Base-by-base conservation (phyloP, 192 early-diverging fungal species). In the Linnemannia elongata region DNA sequence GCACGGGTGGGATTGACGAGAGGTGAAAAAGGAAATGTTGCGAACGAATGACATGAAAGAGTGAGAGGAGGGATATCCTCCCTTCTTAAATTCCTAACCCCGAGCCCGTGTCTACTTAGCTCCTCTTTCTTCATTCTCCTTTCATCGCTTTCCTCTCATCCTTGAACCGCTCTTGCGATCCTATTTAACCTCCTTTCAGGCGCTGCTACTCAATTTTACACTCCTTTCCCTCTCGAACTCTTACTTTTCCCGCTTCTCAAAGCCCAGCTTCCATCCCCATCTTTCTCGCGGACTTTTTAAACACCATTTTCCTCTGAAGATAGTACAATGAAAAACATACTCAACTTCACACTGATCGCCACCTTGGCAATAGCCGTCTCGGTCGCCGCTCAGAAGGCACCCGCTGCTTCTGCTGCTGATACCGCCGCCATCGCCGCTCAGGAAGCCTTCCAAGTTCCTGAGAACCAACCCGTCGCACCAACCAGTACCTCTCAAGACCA, bases 341-440 rank as follows among this genome's bases (percentile, higher is more conserved):
- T 73, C 71, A 39, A 22, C 30, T 24, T 74, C 30, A 27, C 72
- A 20, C 13, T 80, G 41, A 33, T 80, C 72, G 72, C 72, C 55
- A 36, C 57, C 30, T 44, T 74, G 71, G 72, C 60, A 22, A 1
- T 74, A 13, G 41, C 72, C 42, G 41, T 42, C 1, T 27, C 79
- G 4, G 45, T 63, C 2, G 49, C 55, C 6, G 79, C 72, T 36
- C 55, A 74, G 17, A 57, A 80, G 38, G 17, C 12, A 3, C 78
- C 20, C 12, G 42, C 27, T 2, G 44, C 76, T 33, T 17, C 13
- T 3, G 52, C 55, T 1, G 30, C 49, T 55, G 18, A 8, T 15
- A 30, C 69, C 17, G 27, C 27, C 6, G 49, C 35, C 22, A 52
- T n/a, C 17, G 69, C 49, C 4, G 54, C 60, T 24, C 76, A 33